phyloP scores from a whole-genome alignment of 192 early-diverging fungal genomes.

The Coemansia sp. region DNA sequence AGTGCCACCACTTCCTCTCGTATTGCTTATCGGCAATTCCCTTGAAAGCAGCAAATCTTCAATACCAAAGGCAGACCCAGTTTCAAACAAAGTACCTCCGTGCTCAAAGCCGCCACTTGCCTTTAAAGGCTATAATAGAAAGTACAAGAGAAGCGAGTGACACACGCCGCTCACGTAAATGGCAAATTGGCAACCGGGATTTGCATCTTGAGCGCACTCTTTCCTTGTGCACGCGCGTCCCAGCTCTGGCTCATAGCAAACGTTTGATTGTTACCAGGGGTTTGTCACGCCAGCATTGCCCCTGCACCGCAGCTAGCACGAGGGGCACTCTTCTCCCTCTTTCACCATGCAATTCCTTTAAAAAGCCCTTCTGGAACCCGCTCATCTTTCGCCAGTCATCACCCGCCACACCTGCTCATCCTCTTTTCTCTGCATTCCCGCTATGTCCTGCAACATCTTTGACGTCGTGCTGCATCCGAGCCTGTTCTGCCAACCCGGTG shows the following conservation, averaged over 20 bases:
- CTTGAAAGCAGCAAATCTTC: neutral
- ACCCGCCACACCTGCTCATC: neutral
- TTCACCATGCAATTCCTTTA: neutral
- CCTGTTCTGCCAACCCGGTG: constrained; percentile 29
- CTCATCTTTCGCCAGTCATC: neutral
- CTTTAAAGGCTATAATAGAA: neutral
- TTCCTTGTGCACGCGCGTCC: neutral
- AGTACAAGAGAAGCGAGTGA: neutral
- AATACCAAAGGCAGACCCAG: neutral
- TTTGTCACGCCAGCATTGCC: neutral
- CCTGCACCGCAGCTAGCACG: constrained; percentile 8
- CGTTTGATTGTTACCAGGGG: neutral
- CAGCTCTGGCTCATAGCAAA: constrained; percentile 1
- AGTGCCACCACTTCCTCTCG: neutral
- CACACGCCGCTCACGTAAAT: neutral
- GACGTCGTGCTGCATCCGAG: constrained; percentile 51
- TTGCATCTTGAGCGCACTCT: neutral
- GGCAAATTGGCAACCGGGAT: neutral
- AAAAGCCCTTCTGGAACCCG: neutral
- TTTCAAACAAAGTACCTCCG: neutral
- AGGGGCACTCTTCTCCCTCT: neutral
- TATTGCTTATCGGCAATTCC: neutral
- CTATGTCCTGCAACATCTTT: constrained; percentile 45
- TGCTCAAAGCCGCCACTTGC: constrained; percentile 4
- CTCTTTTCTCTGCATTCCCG: constrained; percentile 1